Evolutionary conservation across 2,329 filamentous ascomycete genomes (phyloP).

Genomic region (Fusarium protoensiforme): DNA sequence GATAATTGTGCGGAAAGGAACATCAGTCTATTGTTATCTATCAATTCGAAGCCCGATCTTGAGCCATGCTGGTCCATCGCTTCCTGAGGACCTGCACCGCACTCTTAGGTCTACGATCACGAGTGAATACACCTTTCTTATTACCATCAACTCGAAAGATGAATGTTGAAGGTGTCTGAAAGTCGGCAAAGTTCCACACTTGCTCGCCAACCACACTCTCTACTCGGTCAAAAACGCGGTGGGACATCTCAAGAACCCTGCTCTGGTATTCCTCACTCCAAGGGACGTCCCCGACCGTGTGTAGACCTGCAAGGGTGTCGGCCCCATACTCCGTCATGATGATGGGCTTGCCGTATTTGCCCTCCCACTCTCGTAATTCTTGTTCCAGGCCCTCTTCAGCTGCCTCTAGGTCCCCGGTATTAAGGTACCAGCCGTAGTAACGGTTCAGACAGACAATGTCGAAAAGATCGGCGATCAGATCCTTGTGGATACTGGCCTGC

Average conservation of each 20-base stretch:
- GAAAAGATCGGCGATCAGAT: slow-evolving; percentile 18
- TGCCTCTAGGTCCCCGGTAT: slow-evolving; percentile 10
- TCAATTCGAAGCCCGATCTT: not conserved
- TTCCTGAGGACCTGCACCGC: slow-evolving; percentile 13
- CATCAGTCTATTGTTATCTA: not conserved
- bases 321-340: slow-evolving; percentile 24
- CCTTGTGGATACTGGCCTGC: not conserved
- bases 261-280: slow-evolving; percentile 34
- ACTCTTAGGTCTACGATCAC: slow-evolving; percentile 18
- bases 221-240: slow-evolving; percentile 27
- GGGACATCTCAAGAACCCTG: slow-evolving; percentile 23
- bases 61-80: slow-evolving; percentile 6
- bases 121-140: slow-evolving; percentile 33
- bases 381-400: slow-evolving; percentile 15
- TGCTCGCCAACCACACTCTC: slow-evolving; percentile 29
- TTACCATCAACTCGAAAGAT: slow-evolving; percentile 32
- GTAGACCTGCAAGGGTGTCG: slow-evolving; percentile 13
- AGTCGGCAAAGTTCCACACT: slow-evolving; percentile 35
- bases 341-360: slow-evolving; percentile 19
- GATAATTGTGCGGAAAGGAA: not conserved
- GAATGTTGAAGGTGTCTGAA: slow-evolving; percentile 12
- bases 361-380: slow-evolving; percentile 8
- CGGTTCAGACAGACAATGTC: slow-evolving; percentile 23
- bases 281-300: slow-evolving; percentile 22
- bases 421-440: slow-evolving; percentile 26